Conservation (phyloP, 1,284 basidiomycete genomes). For the Boletus hoseneyae region DNA sequence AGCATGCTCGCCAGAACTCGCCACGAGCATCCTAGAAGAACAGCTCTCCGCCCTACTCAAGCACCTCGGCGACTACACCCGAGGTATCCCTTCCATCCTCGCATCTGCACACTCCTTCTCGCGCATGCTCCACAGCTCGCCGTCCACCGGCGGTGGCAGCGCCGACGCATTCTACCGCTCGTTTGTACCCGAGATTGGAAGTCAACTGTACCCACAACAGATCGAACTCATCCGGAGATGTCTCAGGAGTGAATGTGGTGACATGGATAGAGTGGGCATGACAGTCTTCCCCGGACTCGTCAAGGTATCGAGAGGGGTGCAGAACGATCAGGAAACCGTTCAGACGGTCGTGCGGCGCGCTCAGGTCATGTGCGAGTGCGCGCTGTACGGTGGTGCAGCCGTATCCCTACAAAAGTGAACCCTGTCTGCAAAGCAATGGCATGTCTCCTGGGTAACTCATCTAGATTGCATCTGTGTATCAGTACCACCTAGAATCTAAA, state of each 20-base stretch:
- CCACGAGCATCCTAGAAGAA: constrained; percentile 59
- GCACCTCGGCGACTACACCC: constrained; percentile 44
- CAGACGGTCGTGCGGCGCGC: constrained; percentile 76
- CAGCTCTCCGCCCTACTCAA: constrained; percentile 59
- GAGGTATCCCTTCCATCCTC: constrained; percentile 51
- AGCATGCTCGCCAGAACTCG: constrained; percentile 64
- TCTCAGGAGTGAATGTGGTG: constrained; percentile 65
- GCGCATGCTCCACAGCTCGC: constrained; percentile 75
- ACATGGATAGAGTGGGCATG: constrained; percentile 68
- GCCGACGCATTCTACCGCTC: constrained; percentile 75
- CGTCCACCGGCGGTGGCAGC: constrained; percentile 43
- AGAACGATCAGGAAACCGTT: constrained; percentile 42
- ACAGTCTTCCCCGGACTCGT: constrained; percentile 82
- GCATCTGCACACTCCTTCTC: constrained; percentile 72
- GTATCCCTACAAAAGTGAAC: background rate
- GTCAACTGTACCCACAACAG: constrained; percentile 60
- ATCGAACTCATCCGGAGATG: constrained; percentile 79
- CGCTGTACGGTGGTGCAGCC: constrained; percentile 38
- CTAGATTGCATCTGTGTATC: constrained; percentile 20
- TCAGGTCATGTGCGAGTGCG: constrained; percentile 81
- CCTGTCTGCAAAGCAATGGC: background rate
- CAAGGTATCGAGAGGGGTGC: constrained; percentile 57
- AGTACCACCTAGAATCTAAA: constrained; percentile 37
- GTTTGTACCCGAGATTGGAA: constrained; percentile 76
- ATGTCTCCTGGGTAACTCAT: constrained; percentile 11